Percentiles rank a stretch among this genome's conserved stretches.
phyloP scores from a whole-genome alignment of 768 basidiomycete species.

The Auriculariales sp. region DNA sequence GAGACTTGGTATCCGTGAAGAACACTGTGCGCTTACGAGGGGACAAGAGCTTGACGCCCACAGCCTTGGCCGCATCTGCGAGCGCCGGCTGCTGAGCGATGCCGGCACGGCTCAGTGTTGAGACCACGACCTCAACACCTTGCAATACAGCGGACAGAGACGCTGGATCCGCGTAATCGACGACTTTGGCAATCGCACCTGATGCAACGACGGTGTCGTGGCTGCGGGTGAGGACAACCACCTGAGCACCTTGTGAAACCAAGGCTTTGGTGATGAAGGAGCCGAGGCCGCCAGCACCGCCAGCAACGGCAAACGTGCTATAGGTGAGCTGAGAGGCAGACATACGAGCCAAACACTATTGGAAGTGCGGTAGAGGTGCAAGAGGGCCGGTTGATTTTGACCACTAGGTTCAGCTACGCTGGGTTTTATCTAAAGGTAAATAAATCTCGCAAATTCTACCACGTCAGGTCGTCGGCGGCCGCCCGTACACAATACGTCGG shows the following conservation, averaged over 20 bases:
- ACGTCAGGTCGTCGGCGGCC: too few species aligned
- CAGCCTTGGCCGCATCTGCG: neutral
- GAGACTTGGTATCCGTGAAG: neutral
- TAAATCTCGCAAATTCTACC: too few species aligned
- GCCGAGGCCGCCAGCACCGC: conserved; percentile 6
- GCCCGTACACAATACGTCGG: too few species aligned
- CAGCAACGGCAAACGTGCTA: conserved; percentile 5
- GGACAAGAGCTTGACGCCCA: conserved; percentile 8
- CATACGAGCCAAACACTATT: too few species aligned
- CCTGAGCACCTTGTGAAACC: neutral
- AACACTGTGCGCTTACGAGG: neutral
- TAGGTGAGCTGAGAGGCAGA: too few species aligned
- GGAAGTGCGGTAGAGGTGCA: too few species aligned
- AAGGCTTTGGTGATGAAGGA: conserved; percentile 1
- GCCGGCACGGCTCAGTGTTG: neutral
- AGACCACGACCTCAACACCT: conserved; percentile 6
- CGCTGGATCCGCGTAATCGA: neutral
- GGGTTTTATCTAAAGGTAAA: too few species aligned
- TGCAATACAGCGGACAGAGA: neutral
- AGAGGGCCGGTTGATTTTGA: too few species aligned
- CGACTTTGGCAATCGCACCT: neutral
- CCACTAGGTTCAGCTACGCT: too few species aligned
- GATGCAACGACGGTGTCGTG: neutral
- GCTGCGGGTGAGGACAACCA: neutral
- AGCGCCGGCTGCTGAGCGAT: neutral